These are phyloP conservation scores for Gleditsia sinensis DNA, from an alignment of 306 rosid genomes.

Conservation along the genomic window DNA sequence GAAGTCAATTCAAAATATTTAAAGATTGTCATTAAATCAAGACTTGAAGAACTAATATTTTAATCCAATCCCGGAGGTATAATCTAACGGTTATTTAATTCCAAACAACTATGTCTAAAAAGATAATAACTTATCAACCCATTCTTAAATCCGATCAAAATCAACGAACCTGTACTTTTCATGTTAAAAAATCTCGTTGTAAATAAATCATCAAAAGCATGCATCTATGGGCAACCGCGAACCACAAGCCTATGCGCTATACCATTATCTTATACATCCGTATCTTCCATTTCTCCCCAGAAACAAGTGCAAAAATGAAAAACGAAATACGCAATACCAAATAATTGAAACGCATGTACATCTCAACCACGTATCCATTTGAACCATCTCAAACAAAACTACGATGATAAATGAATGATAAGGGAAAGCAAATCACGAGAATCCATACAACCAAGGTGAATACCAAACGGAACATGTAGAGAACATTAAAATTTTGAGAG, in stretches of 20 bases:
- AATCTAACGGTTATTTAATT: not conserved
- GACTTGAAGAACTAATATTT: not conserved
- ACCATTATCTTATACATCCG: not conserved
- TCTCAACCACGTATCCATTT: not conserved
- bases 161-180: not conserved
- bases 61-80: not conserved
- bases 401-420: not conserved
- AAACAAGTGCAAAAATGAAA: not conserved
- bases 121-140: not conserved
- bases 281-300: not conserved
- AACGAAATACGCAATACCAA: not conserved
- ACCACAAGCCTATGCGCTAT: not conserved
- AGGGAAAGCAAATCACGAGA: not conserved
- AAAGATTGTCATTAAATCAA: no score
- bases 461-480: not conserved
- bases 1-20: not conserved
- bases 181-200: not conserved
- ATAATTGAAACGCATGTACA: not conserved
- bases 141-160: not conserved
- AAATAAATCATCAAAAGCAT: not conserved
- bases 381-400: not conserved
- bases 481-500: no score
- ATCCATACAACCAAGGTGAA: not conserved
- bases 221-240: not conserved
- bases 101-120: not conserved